Evolutionary conservation across 768 basidiomycete genomes (phyloP).

Genomic region (Psilocybe subaeruginosa): DNA sequence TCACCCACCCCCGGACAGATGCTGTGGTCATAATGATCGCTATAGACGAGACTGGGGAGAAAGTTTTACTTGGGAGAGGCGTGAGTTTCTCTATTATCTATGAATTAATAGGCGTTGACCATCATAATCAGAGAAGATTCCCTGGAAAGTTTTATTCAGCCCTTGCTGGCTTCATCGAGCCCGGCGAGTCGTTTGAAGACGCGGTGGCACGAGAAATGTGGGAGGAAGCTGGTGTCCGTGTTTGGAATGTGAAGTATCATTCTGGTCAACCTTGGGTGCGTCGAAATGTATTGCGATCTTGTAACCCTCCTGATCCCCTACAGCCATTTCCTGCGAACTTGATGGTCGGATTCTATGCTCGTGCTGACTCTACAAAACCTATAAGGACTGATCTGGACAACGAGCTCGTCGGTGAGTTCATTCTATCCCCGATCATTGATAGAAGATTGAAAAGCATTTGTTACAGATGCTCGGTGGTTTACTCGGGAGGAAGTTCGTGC

Average conservation of each 20-base stretch:
- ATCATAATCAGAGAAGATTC: conserved; percentile 55
- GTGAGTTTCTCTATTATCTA: conserved; percentile 41
- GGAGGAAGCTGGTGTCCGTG: conserved; percentile 94
- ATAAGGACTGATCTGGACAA: conserved; percentile 91
- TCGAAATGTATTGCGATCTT: background rate
- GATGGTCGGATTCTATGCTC: conserved; percentile 90
- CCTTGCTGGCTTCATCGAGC: conserved; percentile 92
- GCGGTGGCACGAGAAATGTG: conserved; percentile 91
- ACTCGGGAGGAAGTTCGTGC: conserved; percentile 70
- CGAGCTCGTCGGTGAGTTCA: conserved; percentile 82
- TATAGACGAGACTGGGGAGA: conserved; percentile 78
- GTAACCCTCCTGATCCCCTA: background rate
- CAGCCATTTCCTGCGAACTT: conserved; percentile 91
- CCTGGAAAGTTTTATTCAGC: conserved; percentile 82
- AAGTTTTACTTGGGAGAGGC: conserved; percentile 85
- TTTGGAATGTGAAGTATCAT: conserved; percentile 84
- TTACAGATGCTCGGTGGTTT: conserved; percentile 87
- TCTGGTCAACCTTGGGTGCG: conserved; percentile 86
- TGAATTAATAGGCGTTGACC: background rate
- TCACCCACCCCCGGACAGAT: conserved; percentile 80
- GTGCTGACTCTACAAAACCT: conserved; percentile 70
- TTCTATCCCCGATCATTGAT: background rate
- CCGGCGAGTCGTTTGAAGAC: conserved; percentile 93
- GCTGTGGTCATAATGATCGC: conserved; percentile 92
- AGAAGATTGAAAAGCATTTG: background rate